These are phyloP conservation scores for Salix brachista DNA, from an alignment of 345 rosid species.

Conservation along the genomic window DNA sequence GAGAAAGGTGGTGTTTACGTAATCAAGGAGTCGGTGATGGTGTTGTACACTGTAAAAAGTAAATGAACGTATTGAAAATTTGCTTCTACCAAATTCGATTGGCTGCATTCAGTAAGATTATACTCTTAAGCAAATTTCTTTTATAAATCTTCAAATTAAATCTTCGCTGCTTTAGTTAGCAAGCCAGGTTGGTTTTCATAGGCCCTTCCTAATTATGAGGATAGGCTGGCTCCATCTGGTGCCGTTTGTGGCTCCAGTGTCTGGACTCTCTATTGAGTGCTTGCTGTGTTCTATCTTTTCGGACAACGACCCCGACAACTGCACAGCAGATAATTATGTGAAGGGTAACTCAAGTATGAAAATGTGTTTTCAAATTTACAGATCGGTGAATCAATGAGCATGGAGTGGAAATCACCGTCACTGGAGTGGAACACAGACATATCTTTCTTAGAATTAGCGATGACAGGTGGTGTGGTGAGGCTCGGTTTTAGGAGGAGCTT, in stretches of 20 bases:
- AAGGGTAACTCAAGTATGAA: too few species aligned
- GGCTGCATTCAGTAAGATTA: neutral
- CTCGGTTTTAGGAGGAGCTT: too few species aligned
- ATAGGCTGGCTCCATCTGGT: neutral
- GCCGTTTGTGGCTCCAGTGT: neutral
- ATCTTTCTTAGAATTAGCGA: too few species aligned
- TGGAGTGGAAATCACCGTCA: too few species aligned
- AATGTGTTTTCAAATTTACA: too few species aligned
- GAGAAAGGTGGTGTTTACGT: constrained; percentile 1
- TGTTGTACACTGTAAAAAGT: constrained; percentile 27
- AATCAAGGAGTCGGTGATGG: constrained; percentile 2
- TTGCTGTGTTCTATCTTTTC: neutral
- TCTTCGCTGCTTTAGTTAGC: neutral
- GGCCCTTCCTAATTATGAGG: constrained; percentile 18
- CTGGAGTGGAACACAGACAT: too few species aligned
- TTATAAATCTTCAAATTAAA: too few species aligned
- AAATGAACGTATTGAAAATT: neutral
- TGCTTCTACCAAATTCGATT: neutral
- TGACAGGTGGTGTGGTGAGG: too few species aligned
- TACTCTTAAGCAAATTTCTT: too few species aligned
- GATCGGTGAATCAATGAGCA: too few species aligned
- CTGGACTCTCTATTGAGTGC: neutral
- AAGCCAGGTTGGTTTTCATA: constrained; percentile 11
- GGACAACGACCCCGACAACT: neutral
- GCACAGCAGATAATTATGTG: neutral